Evolutionary conservation across 345 rosid species (phyloP).

Genomic region (Eutrema yunnanense): DNA sequence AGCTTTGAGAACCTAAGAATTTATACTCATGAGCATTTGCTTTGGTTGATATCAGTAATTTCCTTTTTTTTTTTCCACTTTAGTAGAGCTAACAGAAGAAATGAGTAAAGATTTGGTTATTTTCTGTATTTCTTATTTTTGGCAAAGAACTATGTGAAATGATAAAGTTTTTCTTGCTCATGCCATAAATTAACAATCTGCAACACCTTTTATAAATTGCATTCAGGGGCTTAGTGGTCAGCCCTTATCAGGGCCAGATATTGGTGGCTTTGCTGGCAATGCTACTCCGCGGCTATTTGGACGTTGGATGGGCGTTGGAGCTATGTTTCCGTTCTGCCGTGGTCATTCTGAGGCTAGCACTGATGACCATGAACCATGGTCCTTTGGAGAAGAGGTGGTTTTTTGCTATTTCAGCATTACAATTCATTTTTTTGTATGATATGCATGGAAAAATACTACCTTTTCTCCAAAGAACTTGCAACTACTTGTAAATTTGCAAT

Average conservation of each 20-base stretch:
- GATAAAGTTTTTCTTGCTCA: neutral
- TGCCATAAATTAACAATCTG: neutral
- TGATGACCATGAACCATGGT: conserved; percentile 90
- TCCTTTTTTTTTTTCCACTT: neutral
- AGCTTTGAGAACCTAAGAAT: neutral
- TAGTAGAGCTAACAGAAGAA: neutral
- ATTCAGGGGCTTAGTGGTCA: conserved; percentile 91
- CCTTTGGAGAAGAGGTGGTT: conserved; percentile 81
- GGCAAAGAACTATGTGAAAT: neutral
- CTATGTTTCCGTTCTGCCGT: conserved; percentile 92
- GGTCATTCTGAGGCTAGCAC: conserved; percentile 76
- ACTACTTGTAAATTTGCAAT: neutral
- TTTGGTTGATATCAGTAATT: neutral
- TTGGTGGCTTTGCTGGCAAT: conserved; percentile 91
- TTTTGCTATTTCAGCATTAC: neutral
- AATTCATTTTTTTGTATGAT: neutral
- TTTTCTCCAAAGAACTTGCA: neutral
- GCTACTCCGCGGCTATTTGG: conserved; percentile 85
- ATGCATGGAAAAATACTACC: neutral
- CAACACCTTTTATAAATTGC: neutral
- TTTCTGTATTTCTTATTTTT: neutral
- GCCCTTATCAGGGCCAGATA: conserved; percentile 93
- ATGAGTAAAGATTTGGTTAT: neutral
- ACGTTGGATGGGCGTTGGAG: conserved; percentile 92
- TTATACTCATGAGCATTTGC: neutral